These are phyloP conservation scores for Strobilomyces dryophilus DNA, from an alignment of 768 basidiomycete genomes.

Conservation along the genomic window DNA sequence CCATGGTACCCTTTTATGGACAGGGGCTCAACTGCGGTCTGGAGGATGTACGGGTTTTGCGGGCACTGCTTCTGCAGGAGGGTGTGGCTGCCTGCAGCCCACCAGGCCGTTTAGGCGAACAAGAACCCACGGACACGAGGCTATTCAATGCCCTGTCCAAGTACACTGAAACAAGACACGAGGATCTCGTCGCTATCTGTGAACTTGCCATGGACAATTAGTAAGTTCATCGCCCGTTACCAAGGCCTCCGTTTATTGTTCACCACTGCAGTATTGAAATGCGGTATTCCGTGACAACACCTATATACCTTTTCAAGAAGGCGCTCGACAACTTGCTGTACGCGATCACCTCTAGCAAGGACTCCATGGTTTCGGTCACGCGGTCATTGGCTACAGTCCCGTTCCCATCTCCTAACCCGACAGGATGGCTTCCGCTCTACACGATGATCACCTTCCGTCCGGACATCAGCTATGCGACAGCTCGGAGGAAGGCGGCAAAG, in stretches of 20 bases:
- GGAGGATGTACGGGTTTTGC: constrained; percentile 92
- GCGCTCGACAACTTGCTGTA: constrained; percentile 73
- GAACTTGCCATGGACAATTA: constrained; percentile 96
- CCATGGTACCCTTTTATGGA: constrained; percentile 98
- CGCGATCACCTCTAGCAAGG: constrained; percentile 50
- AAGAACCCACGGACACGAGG: constrained; percentile 45
- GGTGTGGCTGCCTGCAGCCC: constrained; percentile 49
- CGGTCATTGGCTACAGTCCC: constrained; percentile 46
- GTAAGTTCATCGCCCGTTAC: constrained; percentile 51
- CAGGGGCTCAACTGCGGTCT: constrained; percentile 98
- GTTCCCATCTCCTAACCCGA: constrained; percentile 55
- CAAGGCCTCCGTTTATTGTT: constrained; percentile 19
- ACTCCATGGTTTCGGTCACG: constrained; percentile 44
- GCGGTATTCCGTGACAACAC: constrained; percentile 87
- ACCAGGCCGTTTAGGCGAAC: constrained; percentile 27
- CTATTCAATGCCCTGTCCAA: constrained; percentile 63
- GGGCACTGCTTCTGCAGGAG: constrained; percentile 67
- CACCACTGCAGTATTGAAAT: constrained; percentile 72
- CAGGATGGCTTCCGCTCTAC: constrained; percentile 90
- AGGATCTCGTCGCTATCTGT: constrained; percentile 87
- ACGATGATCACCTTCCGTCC: constrained; percentile 98
- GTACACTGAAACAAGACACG: constrained; percentile 80
- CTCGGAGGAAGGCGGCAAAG: constrained; percentile 59
- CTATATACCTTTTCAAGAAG: constrained; percentile 74
- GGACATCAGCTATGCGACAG: constrained; percentile 87